Base-by-base conservation (phyloP, 2,329 filamentous ascomycete genomes). In the Cladosporium sp. region DNA sequence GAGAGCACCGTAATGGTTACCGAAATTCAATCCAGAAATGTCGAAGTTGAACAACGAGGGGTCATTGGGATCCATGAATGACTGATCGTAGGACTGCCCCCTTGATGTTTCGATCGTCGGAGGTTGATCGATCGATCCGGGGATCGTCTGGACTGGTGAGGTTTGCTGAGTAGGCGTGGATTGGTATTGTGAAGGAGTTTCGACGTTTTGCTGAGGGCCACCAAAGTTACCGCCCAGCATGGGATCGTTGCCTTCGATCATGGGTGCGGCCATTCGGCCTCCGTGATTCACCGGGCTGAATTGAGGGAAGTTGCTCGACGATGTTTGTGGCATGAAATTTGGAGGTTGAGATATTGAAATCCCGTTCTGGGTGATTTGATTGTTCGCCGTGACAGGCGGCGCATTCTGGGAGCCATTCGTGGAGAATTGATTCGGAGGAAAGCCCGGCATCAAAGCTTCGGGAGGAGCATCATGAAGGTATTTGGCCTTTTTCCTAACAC, bases 401-500 rank as follows among this genome's bases (percentile, higher is more conserved):
- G 39, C 40, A 29, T 36, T 48, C 11, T 48, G 45, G 7, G 45
- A 48, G 17, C 45, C 45, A 34, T 48, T 48, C 12, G 45, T 18
- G 22, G 60, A 47, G 15, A 58, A 80, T 63, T 86, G 88, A 55
- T 79, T 83, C 24, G 84, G 82, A 4, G 85, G 84, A 42, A 93
- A 79, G 37, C 93, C 89, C n/a, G 91, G 89, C 65, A 92, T 81
- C 55, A 96, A 77, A 40, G 90, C 90, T 67, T 95, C 90, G 47
- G 89, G 83, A 30, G 92, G 91, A 20, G 92, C 90, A 77, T 97
- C 93, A 65, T 97, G 91, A 51, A 99, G 86, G 69, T 99, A 99
- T 70, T 99, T 99, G 47, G 93, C 93, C 78, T 97, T 99, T 72
- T 99, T 99, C 56, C 93, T 86, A 45, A 97, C 90, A 48, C 93